These are phyloP conservation scores for Crotalaria pallida DNA, from an alignment of 306 rosid genomes.

Conservation along the genomic window DNA sequence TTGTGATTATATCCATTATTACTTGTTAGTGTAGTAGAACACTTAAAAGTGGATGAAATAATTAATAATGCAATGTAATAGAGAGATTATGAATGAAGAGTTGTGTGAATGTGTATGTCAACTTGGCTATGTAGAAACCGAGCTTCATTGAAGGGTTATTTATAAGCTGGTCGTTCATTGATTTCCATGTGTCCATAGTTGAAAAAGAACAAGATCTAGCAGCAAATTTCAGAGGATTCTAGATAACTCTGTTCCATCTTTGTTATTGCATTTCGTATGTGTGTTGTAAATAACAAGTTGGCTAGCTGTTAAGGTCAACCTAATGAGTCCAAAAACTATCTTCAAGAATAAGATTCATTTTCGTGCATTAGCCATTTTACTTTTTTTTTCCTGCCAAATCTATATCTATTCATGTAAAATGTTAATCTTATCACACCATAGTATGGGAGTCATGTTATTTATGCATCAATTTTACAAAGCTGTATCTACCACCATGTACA, in stretches of 20 bases:
- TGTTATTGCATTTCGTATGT: slow-evolving; percentile 8
- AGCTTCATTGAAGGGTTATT: slow-evolving; percentile 29
- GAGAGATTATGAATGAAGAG: background rate
- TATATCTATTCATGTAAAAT: background rate
- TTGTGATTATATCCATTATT: slow-evolving; percentile 36
- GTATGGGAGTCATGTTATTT: no score
- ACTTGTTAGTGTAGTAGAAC: background rate
- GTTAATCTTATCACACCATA: slow-evolving; percentile 13
- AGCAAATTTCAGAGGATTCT: slow-evolving; percentile 29
- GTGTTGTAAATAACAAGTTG: slow-evolving; percentile 27
- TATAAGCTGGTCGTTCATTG: slow-evolving; percentile 27
- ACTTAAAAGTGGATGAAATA: background rate
- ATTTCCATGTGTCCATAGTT: slow-evolving; percentile 11
- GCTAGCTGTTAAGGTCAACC: slow-evolving; percentile 24
- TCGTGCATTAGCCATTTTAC: slow-evolving; percentile 22
- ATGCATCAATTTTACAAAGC: no score
- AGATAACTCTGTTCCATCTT: slow-evolving; percentile 16
- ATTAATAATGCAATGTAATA: background rate
- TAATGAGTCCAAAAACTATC: slow-evolving; percentile 22
- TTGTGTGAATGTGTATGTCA: background rate
- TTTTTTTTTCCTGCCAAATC: slow-evolving; percentile 17
- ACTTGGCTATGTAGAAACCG: background rate
- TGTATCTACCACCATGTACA: no score
- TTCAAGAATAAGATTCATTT: slow-evolving; percentile 39
- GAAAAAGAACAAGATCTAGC: slow-evolving; percentile 22